Evolutionary conservation across 2,329 filamentous ascomycete species (phyloP).

Genomic region (Diaporthe sp.): DNA sequence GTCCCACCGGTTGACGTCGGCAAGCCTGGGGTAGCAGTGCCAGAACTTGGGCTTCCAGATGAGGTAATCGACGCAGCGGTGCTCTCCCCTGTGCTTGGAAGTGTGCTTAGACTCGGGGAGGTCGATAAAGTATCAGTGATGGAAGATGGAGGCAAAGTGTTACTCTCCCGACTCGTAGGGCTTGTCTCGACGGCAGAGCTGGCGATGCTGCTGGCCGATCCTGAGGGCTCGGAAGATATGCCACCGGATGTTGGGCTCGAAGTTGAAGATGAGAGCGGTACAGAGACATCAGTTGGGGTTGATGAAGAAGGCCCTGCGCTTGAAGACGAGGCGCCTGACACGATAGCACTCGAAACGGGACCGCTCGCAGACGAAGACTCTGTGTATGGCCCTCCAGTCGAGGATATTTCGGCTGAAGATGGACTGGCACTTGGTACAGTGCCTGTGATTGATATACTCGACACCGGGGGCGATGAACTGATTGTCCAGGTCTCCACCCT

Average conservation of each 20-base stretch:
- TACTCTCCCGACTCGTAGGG: background rate
- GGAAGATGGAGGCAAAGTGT: background rate
- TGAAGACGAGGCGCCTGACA: background rate
- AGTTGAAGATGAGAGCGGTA: background rate
- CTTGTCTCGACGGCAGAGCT: slow-evolving; percentile 13
- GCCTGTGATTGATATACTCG: background rate
- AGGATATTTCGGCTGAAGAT: slow-evolving; percentile 11
- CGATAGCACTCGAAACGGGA: background rate
- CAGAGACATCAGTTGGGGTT: background rate
- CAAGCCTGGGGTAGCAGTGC: background rate
- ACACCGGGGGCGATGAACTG: slow-evolving; percentile 5
- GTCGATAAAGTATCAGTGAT: background rate
- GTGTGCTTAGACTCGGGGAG: background rate
- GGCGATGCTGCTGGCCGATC: background rate
- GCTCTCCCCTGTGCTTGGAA: background rate
- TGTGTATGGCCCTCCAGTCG: background rate
- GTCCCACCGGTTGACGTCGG: background rate
- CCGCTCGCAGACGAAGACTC: background rate
- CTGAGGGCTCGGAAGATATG: slow-evolving; percentile 1
- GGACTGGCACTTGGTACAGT: background rate
- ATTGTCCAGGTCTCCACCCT: slow-evolving; percentile 23
- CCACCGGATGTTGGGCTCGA: background rate
- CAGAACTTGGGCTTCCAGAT: background rate
- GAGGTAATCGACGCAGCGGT: background rate
- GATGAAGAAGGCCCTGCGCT: background rate